Percentiles rank a stretch among this genome's conserved stretches.
These are phyloP conservation scores for Alternaria triticimaculans DNA, from an alignment of 2,329 filamentous ascomycete species.

Conservation along the genomic window DNA sequence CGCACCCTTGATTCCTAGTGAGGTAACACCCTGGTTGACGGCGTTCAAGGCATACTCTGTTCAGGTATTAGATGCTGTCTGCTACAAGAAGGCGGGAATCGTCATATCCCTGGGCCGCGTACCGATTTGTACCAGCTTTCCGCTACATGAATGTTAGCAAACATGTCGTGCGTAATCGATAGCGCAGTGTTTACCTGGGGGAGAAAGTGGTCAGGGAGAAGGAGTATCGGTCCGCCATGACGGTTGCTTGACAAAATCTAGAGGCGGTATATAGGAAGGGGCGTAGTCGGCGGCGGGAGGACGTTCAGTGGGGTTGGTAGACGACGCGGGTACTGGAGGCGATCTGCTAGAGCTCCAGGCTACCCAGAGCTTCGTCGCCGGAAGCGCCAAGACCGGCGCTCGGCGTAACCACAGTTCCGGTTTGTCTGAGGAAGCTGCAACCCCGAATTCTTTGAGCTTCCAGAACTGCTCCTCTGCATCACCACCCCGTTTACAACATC, in stretches of 20 bases:
- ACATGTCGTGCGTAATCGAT: constrained; percentile 32
- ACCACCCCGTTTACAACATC: constrained; percentile 13
- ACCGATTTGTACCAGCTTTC: constrained; percentile 99
- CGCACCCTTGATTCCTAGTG: constrained; percentile 95
- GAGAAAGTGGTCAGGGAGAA: constrained; percentile 99
- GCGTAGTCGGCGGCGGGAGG: constrained; percentile 4
- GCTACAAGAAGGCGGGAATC: not conserved
- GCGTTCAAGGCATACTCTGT: constrained; percentile 98
- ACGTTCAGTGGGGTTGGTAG: constrained; percentile 17
- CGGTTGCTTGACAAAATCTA: constrained; percentile 14
- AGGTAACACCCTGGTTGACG: constrained; percentile 98
- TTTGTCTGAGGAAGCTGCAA: constrained; percentile 4
- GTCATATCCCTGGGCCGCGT: constrained; percentile 35
- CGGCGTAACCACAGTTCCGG: constrained; percentile 21
- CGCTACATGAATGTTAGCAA: constrained; percentile 67
- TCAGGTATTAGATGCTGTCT: constrained; percentile 22
- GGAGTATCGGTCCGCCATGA: constrained; percentile 97
- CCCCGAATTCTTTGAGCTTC: constrained; percentile 22
- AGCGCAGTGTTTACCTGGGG: constrained; percentile 75
- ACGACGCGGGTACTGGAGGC: constrained; percentile 24
- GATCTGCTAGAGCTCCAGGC: constrained; percentile 43
- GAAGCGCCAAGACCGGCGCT: constrained; percentile 24
- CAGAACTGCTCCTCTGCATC: constrained; percentile 21
- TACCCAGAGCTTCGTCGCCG: constrained; percentile 30
- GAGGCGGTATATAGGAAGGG: not conserved